These are phyloP conservation scores for Esteya vermicola DNA, from an alignment of 2,329 filamentous ascomycete species.

Conservation along the genomic window DNA sequence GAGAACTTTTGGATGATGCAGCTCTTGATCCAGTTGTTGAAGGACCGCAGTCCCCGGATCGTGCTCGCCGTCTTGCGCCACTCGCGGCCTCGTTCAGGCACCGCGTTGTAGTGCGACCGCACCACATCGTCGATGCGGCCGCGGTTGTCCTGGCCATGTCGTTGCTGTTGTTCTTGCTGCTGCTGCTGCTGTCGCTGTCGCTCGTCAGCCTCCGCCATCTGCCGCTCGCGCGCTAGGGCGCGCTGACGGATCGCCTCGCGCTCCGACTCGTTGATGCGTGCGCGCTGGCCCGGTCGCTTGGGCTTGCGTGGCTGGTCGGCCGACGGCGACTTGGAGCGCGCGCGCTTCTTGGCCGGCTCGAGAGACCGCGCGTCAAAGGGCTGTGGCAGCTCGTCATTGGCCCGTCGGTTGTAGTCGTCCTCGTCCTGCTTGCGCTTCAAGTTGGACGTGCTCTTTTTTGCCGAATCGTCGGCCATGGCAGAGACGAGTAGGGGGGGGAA, in stretches of 20 bases:
- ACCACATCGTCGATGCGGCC: constrained; percentile 73
- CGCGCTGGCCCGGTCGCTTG: constrained; percentile 53
- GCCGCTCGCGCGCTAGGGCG: constrained; percentile 38
- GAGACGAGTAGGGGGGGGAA: not conserved
- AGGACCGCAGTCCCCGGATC: constrained; percentile 85
- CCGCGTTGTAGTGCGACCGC: constrained; percentile 86
- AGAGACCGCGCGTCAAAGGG: constrained; percentile 46
- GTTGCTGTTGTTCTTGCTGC: constrained; percentile 18
- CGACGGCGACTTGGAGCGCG: constrained; percentile 32
- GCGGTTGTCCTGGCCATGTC: constrained; percentile 25
- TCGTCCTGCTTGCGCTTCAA: not conserved
- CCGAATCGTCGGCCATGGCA: not conserved
- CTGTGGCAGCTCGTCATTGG: constrained; percentile 35
- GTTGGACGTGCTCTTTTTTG: not conserved
- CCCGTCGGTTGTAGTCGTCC: constrained; percentile 10
- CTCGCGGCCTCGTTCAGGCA: constrained; percentile 82
- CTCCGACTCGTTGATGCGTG: constrained; percentile 53
- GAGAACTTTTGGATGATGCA: constrained; percentile 95
- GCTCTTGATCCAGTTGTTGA: constrained; percentile 99
- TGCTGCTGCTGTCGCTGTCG: constrained; percentile 17
- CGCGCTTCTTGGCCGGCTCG: constrained; percentile 43
- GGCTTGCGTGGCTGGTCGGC: constrained; percentile 35
- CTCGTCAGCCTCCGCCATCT: constrained; percentile 21
- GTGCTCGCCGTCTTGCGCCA: constrained; percentile 90
- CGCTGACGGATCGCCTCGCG: constrained; percentile 52